phyloP scores from a whole-genome alignment of 192 early-diverging fungal species.

The Mortierella antarctica region DNA sequence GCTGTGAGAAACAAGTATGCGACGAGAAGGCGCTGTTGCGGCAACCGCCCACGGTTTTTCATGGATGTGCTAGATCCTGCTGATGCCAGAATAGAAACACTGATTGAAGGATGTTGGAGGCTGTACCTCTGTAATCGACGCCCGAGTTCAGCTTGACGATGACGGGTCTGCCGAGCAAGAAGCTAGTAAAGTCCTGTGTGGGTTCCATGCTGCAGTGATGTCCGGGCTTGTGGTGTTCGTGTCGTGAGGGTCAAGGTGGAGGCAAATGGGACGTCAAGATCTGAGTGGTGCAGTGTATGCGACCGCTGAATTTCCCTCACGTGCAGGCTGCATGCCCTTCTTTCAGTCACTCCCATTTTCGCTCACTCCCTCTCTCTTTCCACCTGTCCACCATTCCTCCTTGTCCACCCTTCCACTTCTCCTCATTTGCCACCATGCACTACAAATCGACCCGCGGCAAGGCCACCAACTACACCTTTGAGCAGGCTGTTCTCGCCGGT shows the following conservation, averaged over 20 bases:
- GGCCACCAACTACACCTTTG: constrained; percentile 77
- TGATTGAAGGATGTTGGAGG: too few relatives aligned
- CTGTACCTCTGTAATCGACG: constrained; percentile 91
- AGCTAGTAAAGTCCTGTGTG: constrained; percentile 90
- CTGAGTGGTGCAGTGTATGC: not conserved
- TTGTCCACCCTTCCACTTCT: constrained; percentile 8
- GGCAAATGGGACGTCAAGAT: not conserved
- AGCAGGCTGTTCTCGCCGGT: constrained; percentile 92
- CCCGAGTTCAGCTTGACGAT: constrained; percentile 96
- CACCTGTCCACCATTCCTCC: not conserved
- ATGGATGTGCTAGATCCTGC: too few relatives aligned
- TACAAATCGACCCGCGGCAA: constrained; percentile 93
- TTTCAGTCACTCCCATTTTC: not conserved
- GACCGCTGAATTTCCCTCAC: not conserved
- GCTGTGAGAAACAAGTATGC: too few relatives aligned
- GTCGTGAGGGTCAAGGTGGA: constrained; percentile 1
- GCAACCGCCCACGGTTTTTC: too few relatives aligned
- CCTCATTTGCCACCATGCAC: constrained; percentile 70
- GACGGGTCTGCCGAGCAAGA: constrained; percentile 86
- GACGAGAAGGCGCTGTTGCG: too few relatives aligned
- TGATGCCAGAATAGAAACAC: too few relatives aligned
- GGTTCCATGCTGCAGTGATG: constrained; percentile 61
- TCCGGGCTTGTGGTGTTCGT: constrained; percentile 16
- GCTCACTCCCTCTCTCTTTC: not conserved
- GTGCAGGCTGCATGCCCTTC: not conserved